Base-by-base conservation (phyloP, 129 eudicot genomes). In the Escallonia herrerae region DNA sequence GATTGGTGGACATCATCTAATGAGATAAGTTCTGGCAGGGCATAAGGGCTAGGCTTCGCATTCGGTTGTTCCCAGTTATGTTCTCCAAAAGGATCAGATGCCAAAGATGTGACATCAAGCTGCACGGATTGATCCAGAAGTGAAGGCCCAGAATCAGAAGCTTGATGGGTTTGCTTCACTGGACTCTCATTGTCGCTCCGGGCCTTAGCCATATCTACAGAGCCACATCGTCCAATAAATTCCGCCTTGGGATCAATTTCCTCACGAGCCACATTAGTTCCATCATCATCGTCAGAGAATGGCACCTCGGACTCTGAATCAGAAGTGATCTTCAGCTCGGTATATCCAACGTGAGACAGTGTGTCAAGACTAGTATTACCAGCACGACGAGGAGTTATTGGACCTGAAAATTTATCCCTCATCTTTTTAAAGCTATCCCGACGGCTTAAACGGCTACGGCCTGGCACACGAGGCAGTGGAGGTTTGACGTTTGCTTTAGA, bases 391-490 rank as follows among this genome's bases (percentile, higher is more conserved):
- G 71, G 72, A 40, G 57, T 66, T 45, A 56, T 51, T 8, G 73
- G 62, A 49, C 67, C 83, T 8, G 85, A 60, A 14, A 81, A 44
- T 43, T 80, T 88, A 63, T 89, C 87, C 67, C 83, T 84, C 8
- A 67, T 60, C 80, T 67, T 86, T 65, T 72, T 83, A 13, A 93
- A 74, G 76, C 74, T 72, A 70, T 89, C 83, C 61, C 83, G 78
- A 5, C 81, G 81, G 42, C 86, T 84, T 54, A 88, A 70, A 71
- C 87, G 78, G 59, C 80, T 84, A 15, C 73, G 86, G 33, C 84
- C 75, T 7, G 82, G 74, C 39, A 77, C 72, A 52, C 77, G 95
- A 65, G 99, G 99, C 84, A 88, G 61, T 59, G 99, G 99, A 62
- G 90, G 97, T 62, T 82, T 84, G 6, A 86, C 71, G 42, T 82